phyloP scores from a whole-genome alignment of 768 basidiomycete species.

The Macrolepiota albuminosa region DNA sequence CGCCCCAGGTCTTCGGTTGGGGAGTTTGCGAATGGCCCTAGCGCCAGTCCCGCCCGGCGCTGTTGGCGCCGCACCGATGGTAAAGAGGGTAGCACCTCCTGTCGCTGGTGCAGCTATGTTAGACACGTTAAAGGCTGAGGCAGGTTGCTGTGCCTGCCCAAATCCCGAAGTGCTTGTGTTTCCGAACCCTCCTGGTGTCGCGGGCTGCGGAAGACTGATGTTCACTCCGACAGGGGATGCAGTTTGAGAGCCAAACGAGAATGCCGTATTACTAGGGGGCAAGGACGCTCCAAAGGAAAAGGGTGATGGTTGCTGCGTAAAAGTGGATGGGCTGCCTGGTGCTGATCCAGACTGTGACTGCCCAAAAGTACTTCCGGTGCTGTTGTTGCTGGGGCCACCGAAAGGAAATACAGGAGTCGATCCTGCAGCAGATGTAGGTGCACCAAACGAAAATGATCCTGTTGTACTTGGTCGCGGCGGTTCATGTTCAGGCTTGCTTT shows the following conservation, averaged over 20 bases:
- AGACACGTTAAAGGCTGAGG: slow-evolving; percentile 43
- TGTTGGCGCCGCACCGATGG: slow-evolving; percentile 54
- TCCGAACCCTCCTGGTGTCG: slow-evolving; percentile 38
- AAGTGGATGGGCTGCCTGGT: slow-evolving; percentile 56
- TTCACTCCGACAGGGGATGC: slow-evolving; percentile 47
- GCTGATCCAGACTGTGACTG: slow-evolving; percentile 39
- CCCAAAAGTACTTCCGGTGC: slow-evolving; percentile 36
- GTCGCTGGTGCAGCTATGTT: slow-evolving; percentile 27
- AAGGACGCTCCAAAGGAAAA: slow-evolving; percentile 44
- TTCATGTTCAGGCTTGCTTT: slow-evolving; percentile 32
- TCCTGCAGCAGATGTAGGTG: slow-evolving; percentile 32
- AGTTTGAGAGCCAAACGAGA: slow-evolving; percentile 55
- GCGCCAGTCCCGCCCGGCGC: slow-evolving; percentile 26
- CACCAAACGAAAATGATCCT: slow-evolving; percentile 46
- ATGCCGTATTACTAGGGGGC: slow-evolving; percentile 30
- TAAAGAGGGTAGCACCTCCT: slow-evolving; percentile 44
- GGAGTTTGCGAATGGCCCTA: slow-evolving; percentile 52
- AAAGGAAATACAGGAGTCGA: slow-evolving; percentile 41
- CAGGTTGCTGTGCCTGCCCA: slow-evolving; percentile 29
- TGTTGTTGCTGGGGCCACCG: slow-evolving; percentile 29
- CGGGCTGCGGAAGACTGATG: slow-evolving; percentile 32
- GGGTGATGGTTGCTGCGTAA: slow-evolving; percentile 41
- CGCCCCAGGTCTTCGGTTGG: slow-evolving; percentile 37
- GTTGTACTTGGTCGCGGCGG: slow-evolving; percentile 34
- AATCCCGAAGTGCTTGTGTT: slow-evolving; percentile 29